phyloP scores from a whole-genome alignment of 768 basidiomycete species.

The Suillus bovinus region DNA sequence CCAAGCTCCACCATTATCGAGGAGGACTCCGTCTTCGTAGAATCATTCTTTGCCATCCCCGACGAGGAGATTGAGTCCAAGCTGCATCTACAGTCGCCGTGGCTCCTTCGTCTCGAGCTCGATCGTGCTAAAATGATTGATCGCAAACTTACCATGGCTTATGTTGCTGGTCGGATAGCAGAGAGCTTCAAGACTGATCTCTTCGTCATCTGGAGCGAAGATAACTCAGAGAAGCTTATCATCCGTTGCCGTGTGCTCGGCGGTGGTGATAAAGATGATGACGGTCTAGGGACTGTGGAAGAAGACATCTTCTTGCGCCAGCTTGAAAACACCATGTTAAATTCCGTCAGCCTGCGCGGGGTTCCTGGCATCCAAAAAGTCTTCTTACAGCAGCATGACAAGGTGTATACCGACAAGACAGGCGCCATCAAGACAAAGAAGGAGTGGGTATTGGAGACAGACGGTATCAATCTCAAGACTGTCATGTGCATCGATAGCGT shows the following conservation, averaged over 20 bases:
- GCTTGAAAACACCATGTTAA: conserved; percentile 95
- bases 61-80: conserved; percentile 95
- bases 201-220: conserved; percentile 98
- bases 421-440: conserved; percentile 63
- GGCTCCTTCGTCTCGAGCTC: conserved; percentile 95
- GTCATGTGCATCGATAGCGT: conserved; percentile 96
- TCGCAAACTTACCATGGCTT: conserved; percentile 92
- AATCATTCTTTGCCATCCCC: conserved; percentile 99
- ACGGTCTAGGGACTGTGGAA: conserved; percentile 70
- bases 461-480: conserved; percentile 92
- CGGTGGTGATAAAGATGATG: conserved; percentile 83
- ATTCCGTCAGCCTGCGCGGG: conserved; percentile 92
- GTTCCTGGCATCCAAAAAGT: conserved; percentile 89
- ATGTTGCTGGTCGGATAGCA: conserved; percentile 90
- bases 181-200: conserved; percentile 95
- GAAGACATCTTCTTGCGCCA: conserved; percentile 97
- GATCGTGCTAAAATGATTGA: conserved; percentile 98
- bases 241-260: conserved; percentile 94
- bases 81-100: conserved; percentile 89
- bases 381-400: conserved; percentile 90
- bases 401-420: conserved; percentile 60
- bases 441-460: conserved; percentile 98
- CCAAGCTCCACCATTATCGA: conserved; percentile 92
- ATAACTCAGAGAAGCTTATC: conserved; percentile 96
- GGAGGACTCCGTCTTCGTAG: conserved; percentile 93